Conservation (phyloP, 2,329 filamentous ascomycete species). For the Tolypocladium nubicola region DNA sequence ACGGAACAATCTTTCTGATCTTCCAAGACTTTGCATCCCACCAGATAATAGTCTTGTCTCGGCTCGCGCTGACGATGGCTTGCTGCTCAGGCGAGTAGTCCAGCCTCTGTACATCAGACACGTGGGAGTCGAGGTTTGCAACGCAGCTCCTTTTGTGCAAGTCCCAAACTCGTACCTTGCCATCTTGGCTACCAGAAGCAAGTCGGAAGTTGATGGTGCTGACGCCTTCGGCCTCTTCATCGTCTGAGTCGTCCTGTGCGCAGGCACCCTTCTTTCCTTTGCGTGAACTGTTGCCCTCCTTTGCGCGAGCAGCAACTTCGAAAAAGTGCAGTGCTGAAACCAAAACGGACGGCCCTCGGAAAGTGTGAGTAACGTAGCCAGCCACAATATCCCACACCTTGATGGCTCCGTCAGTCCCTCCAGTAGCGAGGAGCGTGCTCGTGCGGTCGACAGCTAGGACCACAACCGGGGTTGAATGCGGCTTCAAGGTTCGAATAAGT, state of each 20-base stretch:
- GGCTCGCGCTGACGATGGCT: constrained; percentile 68
- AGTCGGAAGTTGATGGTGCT: constrained; percentile 57
- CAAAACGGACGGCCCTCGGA: constrained; percentile 84
- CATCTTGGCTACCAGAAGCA: constrained; percentile 88
- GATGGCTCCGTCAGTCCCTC: constrained; percentile 83
- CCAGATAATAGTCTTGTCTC: constrained; percentile 88
- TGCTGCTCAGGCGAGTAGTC: constrained; percentile 71
- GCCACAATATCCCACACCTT: constrained; percentile 94
- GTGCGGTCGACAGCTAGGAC: constrained; percentile 78
- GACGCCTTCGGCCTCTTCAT: constrained; percentile 29
- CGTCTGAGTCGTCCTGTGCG: constrained; percentile 23
- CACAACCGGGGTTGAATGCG: constrained; percentile 82
- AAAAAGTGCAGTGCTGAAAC: constrained; percentile 91
- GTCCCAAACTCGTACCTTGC: constrained; percentile 86
- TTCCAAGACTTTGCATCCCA: constrained; percentile 89
- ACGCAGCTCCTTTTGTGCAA: constrained; percentile 71
- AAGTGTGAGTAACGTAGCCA: constrained; percentile 89
- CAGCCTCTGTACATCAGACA: constrained; percentile 83
- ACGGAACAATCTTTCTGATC: constrained; percentile 66
- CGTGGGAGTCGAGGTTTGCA: constrained; percentile 78
- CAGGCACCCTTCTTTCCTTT: constrained; percentile 24
- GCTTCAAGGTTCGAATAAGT: constrained; percentile 72
- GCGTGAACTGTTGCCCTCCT: constrained; percentile 10
- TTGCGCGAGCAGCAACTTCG: constrained; percentile 47
- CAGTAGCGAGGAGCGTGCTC: constrained; percentile 82